phyloP scores from a whole-genome alignment of 257 asterid species.

The Nicotiana knightiana region DNA sequence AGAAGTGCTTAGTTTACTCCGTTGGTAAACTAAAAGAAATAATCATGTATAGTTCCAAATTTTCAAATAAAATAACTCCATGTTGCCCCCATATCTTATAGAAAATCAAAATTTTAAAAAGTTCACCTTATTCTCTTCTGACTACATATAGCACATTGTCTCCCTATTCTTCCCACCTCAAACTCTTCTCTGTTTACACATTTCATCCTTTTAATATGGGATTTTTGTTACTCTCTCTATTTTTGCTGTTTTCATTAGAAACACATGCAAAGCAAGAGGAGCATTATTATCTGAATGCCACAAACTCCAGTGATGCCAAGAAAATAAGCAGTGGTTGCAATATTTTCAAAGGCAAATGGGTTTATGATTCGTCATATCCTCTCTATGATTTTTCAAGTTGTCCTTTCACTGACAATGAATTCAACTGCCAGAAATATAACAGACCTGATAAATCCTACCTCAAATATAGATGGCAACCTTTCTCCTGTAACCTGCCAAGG shows the following conservation, averaged over 20 bases:
- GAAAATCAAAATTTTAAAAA: neutral
- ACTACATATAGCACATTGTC: neutral
- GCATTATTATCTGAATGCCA: constrained; percentile 20
- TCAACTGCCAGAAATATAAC: constrained; percentile 66
- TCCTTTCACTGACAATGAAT: constrained; percentile 78
- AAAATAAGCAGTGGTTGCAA: constrained; percentile 46
- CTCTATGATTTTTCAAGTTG: constrained; percentile 68
- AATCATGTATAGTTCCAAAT: neutral
- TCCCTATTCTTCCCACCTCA: neutral
- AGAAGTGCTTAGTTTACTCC: neutral
- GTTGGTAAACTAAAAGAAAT: neutral
- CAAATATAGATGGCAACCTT: constrained; percentile 93
- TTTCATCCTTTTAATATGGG: neutral
- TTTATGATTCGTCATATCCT: constrained; percentile 70
- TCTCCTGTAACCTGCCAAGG: constrained; percentile 75
- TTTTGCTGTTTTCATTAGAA: constrained; percentile 27
- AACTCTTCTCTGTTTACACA: neutral
- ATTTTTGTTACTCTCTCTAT: constrained; percentile 24
- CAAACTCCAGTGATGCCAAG: constrained; percentile 22
- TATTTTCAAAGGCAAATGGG: constrained; percentile 74
- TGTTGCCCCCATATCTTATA: constrained; percentile 4
- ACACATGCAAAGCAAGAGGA: neutral
- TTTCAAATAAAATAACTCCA: neutral
- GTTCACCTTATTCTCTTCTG: neutral
- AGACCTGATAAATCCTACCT: constrained; percentile 74